Evolutionary conservation across 106 monocot species (phyloP).

Genomic region (Dioscorea zingiberensis): DNA sequence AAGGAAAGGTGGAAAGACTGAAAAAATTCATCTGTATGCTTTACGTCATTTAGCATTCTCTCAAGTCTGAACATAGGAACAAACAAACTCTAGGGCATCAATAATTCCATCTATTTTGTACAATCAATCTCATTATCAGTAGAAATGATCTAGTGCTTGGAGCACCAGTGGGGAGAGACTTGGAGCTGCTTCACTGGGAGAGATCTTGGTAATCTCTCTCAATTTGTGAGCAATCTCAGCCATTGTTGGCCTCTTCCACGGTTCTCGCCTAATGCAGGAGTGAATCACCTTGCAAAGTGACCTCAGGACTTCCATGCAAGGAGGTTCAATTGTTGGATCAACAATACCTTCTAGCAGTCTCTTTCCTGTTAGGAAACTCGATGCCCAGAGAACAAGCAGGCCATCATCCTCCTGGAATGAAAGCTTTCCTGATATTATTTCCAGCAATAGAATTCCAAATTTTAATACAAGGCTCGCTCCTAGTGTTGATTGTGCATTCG

Average conservation of each 20-base stretch:
- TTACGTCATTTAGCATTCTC: no score
- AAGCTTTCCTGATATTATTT: constrained; percentile 68
- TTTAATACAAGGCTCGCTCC: constrained; percentile 45
- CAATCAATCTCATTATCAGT: constrained; percentile 1
- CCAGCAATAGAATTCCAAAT: constrained; percentile 68
- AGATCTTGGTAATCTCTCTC: constrained; percentile 39
- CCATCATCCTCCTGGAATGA: constrained; percentile 56
- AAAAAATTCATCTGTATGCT: no score
- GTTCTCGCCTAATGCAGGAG: constrained; percentile 34
- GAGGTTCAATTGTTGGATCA: constrained; percentile 39
- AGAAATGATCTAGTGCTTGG: constrained; percentile 67
- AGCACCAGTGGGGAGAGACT: constrained; percentile 77
- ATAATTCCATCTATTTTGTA: no score
- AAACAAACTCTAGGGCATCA: no score
- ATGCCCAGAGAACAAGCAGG: constrained; percentile 69
- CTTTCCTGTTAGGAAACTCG: constrained; percentile 40
- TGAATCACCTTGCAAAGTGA: constrained; percentile 37
- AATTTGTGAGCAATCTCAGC: constrained; percentile 33
- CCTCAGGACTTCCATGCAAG: constrained; percentile 25
- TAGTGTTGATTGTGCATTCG: constrained; percentile 1
- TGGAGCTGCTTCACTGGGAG: constrained; percentile 52
- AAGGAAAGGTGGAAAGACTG: no score
- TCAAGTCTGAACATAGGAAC: no score
- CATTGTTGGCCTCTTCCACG: constrained; percentile 41
- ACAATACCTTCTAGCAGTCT: constrained; percentile 49